Evolutionary conservation across 2,329 filamentous ascomycete genomes (phyloP), one percentile per base, ranked within the genome.

Genomic region (Penicillium frequentans): DNA sequence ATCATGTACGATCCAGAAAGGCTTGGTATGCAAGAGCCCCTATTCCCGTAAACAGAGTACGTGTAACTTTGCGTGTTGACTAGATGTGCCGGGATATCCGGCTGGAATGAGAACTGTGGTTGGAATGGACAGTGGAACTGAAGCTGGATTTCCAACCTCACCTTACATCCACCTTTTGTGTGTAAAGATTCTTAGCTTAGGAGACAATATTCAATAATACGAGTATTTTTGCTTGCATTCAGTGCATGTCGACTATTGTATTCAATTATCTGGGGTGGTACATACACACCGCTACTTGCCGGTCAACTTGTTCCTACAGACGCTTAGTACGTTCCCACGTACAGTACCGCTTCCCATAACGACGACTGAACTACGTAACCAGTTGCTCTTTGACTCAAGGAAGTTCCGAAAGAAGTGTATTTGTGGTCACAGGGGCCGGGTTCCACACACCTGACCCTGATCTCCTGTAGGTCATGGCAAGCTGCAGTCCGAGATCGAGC

Each of bases 11-110:
- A 49, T 49, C 43, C 26, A 31, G 26, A 56, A 49, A 55, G 43
- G 47, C 56, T 58, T 55, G 56, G 56, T 58, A 55, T 58, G 43
- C 48, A 45, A 26, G 49, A 26, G n/a, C 35, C 26, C 23, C 33
- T 19, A 13, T 47, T 47, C 42, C 19, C n/a, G 31, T 35, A 29
- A 19, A 39, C 14, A 16, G 24, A 7, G 5, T 21, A 50, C 42
- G 19, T 29, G 26, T 49, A 47, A 23, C 1, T 23, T 23, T 21
- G 19, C 37, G 37, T 23, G 9, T 37, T 6, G 35, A 35, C n/a
- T 11, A 13, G 9, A 9, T 42, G 39, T 13, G 19, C 39, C 39
- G 39, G 11, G 39, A 23, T 23, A 14, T 14, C 39, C 39, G 19
- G 39, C 10, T 23, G n/a, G 19, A 42, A 42, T 42, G 39, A 23